Base-by-base conservation (phyloP, 495 filamentous ascomycete genomes). In the Alectoria sarmentosa region DNA sequence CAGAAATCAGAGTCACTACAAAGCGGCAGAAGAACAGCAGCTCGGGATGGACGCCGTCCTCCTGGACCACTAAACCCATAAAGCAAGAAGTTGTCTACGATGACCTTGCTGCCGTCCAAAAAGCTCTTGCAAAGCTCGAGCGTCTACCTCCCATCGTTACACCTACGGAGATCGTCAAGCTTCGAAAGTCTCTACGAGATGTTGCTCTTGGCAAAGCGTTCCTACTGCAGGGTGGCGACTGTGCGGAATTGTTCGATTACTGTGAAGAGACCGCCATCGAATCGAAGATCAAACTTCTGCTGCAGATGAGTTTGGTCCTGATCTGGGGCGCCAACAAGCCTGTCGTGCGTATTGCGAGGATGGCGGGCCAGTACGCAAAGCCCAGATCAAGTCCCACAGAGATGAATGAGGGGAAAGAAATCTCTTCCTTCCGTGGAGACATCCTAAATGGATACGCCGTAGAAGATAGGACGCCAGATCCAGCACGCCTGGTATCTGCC, bases 361-460 rank as follows among this genome's bases (percentile, higher is more conserved):
- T 97, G 86, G 94, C 94, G 23, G 94, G 94, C 7, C 94, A 98
- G 77, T 98, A 93, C 65, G 94, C 94, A 26, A 98, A 98, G 74
- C 94, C 94, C 1, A 81, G 94, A 41, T 96, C 91, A 19, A 94
- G 86, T 60, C 89, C 93, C 5, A 94, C 86, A 60, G 94, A 98
- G 77, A 80, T 81, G 4, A 75, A 96, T 63, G 76, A 95, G 68
- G 92, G 92, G 58, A 83, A 83, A 55, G 84, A 90, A 70, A 88
- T 96, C 62, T 90, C 89, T 17, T 92, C 89, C 4, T 98, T 98
- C 79, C 81, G 95, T 46, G 94, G 94, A 13, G 94, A 98, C 72
- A 97, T 96, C 67, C 82, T 98, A 62, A 98, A 98, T 72, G 94
- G 94, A 34, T 97, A 86, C 76, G 72, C 71, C 11, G 73, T 79